Base-by-base conservation (phyloP, 2,329 filamentous ascomycete species). In the Juglanconis juglandina region DNA sequence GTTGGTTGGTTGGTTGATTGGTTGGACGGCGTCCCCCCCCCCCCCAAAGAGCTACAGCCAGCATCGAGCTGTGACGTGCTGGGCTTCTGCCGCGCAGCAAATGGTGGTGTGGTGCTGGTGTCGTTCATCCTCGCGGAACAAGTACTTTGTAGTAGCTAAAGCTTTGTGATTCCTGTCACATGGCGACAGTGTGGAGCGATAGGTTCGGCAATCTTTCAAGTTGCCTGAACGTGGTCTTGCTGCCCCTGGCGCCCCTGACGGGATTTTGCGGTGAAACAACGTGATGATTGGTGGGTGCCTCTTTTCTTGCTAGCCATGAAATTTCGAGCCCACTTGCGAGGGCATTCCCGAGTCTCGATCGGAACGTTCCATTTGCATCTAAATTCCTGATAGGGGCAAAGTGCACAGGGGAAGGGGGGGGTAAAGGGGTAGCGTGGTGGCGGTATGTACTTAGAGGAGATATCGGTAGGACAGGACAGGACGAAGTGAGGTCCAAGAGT, bases 211-310 rank as follows among this genome's bases (percentile, higher is more conserved):
- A 17, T 17, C 17, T 17, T 17, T 39, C 35, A 39, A 11, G 11
- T 11, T 11, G 35, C 35, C 35, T 46, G 44, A 46, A 17, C 17
- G 17, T 46, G 44, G 35, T 39, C 35, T 7, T 32, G n/a, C 44
- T 48, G 17, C 44, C 54, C 47, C 46, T 57, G 54, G 54, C 35
- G 47, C 54, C 46, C 54, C 54, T 58, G 48, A 58, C 48, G 48
- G 55, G 39, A 44, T 32, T 33, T 58, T 51, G 55, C 55, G 47
- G 55, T 58, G 55, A 58, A 49, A 52, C 48, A 34, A 24, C 30
- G 32, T 11, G 34, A 30, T 57, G 55, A 51, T 57, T 57, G 55
- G 55, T 35, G 47, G 46, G 14, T 24, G 47, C 37, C 11, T 33
- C 14, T 49, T 17, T 41, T 30, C 37, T 56, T 50, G 46, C 34